Evolutionary conservation across 805 yeast species (phyloP), one percentile per base, ranked within the genome.

Genomic region (Barnettozyma californica): DNA sequence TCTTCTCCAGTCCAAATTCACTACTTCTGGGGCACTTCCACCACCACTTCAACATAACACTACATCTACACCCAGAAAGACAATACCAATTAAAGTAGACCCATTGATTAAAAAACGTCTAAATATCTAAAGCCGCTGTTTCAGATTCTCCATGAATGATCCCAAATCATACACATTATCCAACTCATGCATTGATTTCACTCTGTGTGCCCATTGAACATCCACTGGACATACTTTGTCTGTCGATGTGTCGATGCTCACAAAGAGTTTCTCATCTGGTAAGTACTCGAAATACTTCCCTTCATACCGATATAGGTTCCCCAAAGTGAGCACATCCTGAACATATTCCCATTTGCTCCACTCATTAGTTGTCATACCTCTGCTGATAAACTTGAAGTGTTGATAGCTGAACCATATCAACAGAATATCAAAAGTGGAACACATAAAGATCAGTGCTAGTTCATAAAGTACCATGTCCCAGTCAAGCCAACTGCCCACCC

Each of bases 341-440:
- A 87, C 71, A 4, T 73, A 79, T 18, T 68, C 76, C 95, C 95
- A 87, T 59, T 87, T 87, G 44, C 72, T 80, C 16, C 77, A 68
- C 63, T 87, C 95, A 58, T 83, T 84, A 4, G 91, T 83, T 11
- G 94, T 85, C 62, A 81, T 81, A 0, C 95, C 95, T 38, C 76
- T 70, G 53, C 72, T 74, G 2, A 85, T 67, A 53, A 78, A 72
- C 29, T 71, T 59, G 23, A 80, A 36, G 54, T 83, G 87, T 49
- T 71, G 62, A 25, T 55, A 60, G 2, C 70, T 48, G 54, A 80
- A 80, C 43, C 75, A 70, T 11, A 64, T 51, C 21, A 75, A 67
- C n/a, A 81, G 64, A 1, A 75, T 49, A 3, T 71, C 64, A 48
- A 81, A 71, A 14, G 72, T 46, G 1, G 65, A 61, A n/a, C 78